Evolutionary conservation across 768 basidiomycete genomes (phyloP).

Genomic region (Kondoa malvinella): DNA sequence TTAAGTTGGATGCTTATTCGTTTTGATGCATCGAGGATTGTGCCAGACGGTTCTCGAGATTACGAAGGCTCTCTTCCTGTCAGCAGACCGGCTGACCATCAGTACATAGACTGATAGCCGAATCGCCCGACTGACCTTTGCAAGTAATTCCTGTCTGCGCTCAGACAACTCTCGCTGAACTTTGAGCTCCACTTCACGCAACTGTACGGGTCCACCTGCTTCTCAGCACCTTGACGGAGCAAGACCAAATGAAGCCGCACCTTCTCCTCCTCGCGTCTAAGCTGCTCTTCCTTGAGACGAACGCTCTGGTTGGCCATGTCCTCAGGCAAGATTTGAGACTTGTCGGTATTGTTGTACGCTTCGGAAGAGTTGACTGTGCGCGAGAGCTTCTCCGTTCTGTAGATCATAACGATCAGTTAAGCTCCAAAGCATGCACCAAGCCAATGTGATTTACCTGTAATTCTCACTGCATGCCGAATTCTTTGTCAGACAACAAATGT

Average conservation of each 20-base stretch:
- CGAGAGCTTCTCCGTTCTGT: slow-evolving; percentile 92
- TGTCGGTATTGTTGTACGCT: slow-evolving; percentile 26
- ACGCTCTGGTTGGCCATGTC: slow-evolving; percentile 93
- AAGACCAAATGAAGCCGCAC: slow-evolving; percentile 35
- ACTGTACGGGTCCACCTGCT: slow-evolving; percentile 20
- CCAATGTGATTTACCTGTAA: slow-evolving; percentile 43
- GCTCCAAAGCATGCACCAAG: neutral
- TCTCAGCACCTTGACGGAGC: neutral
- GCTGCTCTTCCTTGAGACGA: slow-evolving; percentile 95
- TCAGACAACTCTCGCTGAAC: slow-evolving; percentile 96
- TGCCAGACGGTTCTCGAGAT: slow-evolving; percentile 23
- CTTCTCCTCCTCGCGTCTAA: slow-evolving; percentile 92
- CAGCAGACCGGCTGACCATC: neutral
- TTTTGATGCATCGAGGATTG: neutral
- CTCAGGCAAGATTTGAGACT: slow-evolving; percentile 81
- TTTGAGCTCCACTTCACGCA: slow-evolving; percentile 94
- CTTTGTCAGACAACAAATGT: neutral
- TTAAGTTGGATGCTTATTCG: no score
- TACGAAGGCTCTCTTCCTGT: slow-evolving; percentile 15
- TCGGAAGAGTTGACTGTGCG: slow-evolving; percentile 50
- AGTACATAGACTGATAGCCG: neutral
- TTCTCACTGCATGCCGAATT: neutral
- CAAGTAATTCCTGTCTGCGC: slow-evolving; percentile 87
- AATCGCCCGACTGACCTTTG: slow-evolving; percentile 44
- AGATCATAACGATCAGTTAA: slow-evolving; percentile 29